Conservation (phyloP, 164 flowering plant genomes). For the Macadamia tetraphylla region DNA sequence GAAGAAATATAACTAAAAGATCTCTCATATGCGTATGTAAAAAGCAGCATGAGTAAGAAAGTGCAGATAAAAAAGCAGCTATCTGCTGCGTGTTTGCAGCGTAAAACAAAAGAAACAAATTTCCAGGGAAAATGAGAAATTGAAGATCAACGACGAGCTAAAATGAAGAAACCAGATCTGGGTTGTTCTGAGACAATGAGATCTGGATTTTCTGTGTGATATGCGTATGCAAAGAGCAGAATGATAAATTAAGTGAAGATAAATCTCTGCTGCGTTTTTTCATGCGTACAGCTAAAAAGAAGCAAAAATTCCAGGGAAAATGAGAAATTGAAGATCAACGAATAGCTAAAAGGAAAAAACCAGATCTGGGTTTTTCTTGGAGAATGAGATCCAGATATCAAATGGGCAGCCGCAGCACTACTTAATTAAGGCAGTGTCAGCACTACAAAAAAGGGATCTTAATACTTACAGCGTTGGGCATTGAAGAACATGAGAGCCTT, state of each 20-base stretch:
- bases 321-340: not conserved
- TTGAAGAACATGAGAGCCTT: constrained; percentile 87
- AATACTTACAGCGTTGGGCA: constrained; percentile 52
- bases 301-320: not conserved
- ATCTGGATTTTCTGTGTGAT: no score
- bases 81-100: not conserved
- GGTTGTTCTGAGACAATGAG: no score
- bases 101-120: not conserved
- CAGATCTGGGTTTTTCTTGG: not conserved
- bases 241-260: no score
- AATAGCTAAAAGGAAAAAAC: not conserved
- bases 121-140: not conserved
- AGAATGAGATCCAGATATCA: not conserved
- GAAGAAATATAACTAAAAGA: no score
- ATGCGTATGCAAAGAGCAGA: no score
- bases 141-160: not conserved
- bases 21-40: no score
- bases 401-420: no score
- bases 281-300: not conserved
- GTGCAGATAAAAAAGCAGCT: no score
- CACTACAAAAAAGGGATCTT: no score
- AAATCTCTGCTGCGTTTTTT: no score
- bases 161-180: not conserved
- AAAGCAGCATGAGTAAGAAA: no score
- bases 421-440: no score